Conservation (phyloP, 139 green algal species). For the Picochlorum sp. region DNA sequence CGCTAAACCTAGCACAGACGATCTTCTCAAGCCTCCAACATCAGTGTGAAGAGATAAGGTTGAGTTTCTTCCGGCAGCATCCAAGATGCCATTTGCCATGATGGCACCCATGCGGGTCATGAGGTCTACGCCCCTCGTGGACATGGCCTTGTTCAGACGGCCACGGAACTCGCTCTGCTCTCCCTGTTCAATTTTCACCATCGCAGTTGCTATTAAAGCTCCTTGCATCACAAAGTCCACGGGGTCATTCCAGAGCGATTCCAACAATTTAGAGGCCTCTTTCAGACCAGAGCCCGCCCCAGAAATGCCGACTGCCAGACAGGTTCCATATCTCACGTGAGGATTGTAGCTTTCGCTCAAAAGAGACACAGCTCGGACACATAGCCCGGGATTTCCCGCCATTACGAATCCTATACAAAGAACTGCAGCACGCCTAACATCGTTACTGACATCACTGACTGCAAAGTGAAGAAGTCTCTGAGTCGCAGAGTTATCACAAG, state of each 20-base stretch:
- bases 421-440: slow-evolving; percentile 86
- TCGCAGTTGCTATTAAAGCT: slow-evolving; percentile 80
- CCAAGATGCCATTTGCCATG: slow-evolving; percentile 88
- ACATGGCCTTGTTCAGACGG: slow-evolving; percentile 70
- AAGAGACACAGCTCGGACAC: slow-evolving; percentile 83
- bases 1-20: slow-evolving; percentile 74
- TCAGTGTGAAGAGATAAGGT: slow-evolving; percentile 68
- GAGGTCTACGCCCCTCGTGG: slow-evolving; percentile 86
- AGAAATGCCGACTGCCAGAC: slow-evolving; percentile 92
- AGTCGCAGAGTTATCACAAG: slow-evolving; percentile 89
- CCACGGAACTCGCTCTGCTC: slow-evolving; percentile 57
- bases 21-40: slow-evolving; percentile 71
- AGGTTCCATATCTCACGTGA: slow-evolving; percentile 83
- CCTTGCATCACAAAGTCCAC: slow-evolving; percentile 51
- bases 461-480: slow-evolving; percentile 95
- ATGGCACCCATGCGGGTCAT: slow-evolving; percentile 87
- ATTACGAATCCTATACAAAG: slow-evolving; percentile 93
- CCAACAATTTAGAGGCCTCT: slow-evolving; percentile 76
- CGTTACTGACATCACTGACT: slow-evolving; percentile 89
- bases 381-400: slow-evolving; percentile 74
- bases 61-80: slow-evolving; percentile 88
- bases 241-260: slow-evolving; percentile 58
- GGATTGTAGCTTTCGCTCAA: slow-evolving; percentile 96
- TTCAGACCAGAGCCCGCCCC: slow-evolving; percentile 75
- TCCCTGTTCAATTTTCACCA: slow-evolving; percentile 85